Evolutionary conservation across 331 rosid species (phyloP), one percentile per base, ranked within the genome.

Genomic region (Dryas integrifolia): DNA sequence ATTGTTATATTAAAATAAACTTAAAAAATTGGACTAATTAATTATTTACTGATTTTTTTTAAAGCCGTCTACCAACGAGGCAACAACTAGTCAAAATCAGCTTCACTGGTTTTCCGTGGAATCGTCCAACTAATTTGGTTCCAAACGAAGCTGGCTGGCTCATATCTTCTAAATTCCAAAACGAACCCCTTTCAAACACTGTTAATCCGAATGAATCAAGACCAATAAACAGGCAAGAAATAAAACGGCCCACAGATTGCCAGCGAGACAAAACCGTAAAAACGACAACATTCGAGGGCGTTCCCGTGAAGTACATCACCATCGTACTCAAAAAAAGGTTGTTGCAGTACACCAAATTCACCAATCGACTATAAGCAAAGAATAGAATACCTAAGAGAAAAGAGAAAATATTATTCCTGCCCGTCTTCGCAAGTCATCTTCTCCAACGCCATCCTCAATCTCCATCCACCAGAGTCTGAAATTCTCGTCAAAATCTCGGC

Each of bases 401-500:
- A 30, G 35, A 30, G 35, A 30, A 30, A 30, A 30, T 30, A 30
- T 30, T 30, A 30, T 60, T 60, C 46, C 7, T 14, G 3, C 46
- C 65, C 21, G 46, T 14, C 12, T 59, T 3, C 6, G 11, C 65
- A 6, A 60, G 46, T 62, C 26, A 7, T 62, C 7, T 39, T 62
- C 67, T 62, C 30, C 46, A 59, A 59, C 35, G 2, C 35, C 35
- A 30, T 30, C 35, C 3, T 30, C 35, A 30, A 30, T 30, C 2
- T 30, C 3, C 35, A 30, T 30, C 35, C 35, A 30, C 2, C 35
- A 30, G 35, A 30, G 0, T 30, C 35, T 30, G 35, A 30, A 30
- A 1, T 30, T 77, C 76, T 30, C 73, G 63, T 63, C 40, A 58
- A 8, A 72, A 58, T 30, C 35, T 30, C 35, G 35, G 11, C 79